Evolutionary conservation across 257 asterid genomes (phyloP).

Genomic region (Rauvolfia tetraphylla): DNA sequence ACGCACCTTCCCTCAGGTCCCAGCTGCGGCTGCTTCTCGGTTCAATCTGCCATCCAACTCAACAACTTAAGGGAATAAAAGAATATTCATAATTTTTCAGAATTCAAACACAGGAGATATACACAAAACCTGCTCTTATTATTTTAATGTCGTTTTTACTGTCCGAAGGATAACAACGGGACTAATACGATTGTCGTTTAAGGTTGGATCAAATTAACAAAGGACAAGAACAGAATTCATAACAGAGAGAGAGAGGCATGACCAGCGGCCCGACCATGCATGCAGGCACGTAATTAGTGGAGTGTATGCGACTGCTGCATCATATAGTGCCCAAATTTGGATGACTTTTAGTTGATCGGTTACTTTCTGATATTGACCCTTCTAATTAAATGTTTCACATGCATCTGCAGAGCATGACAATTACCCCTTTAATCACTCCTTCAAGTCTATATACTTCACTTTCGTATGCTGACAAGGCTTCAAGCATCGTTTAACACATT

Average conservation of each 20-base stretch:
- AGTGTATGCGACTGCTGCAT: background rate
- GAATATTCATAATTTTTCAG: background rate
- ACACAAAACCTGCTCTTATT: no score
- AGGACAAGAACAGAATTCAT: background rate
- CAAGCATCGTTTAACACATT: no score
- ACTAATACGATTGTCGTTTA: no score
- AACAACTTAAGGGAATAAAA: background rate
- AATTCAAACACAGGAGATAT: no score
- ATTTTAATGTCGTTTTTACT: background rate
- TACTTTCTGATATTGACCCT: background rate
- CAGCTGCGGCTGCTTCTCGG: background rate
- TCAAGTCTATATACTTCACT: no score
- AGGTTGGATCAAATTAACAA: background rate
- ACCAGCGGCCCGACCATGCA: background rate
- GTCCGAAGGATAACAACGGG: background rate
- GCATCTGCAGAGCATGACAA: background rate
- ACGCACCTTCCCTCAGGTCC: background rate
- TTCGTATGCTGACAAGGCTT: no score
- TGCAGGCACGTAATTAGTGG: background rate
- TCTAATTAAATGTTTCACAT: background rate
- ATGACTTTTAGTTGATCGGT: background rate
- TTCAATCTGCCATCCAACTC: background rate
- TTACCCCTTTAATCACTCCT: background rate
- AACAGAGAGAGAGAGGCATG: background rate
- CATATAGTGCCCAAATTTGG: background rate